Evolutionary conservation across 345 rosid genomes (phyloP), one percentile per base, ranked within the genome.

Genomic region (Lepidium africanum): DNA sequence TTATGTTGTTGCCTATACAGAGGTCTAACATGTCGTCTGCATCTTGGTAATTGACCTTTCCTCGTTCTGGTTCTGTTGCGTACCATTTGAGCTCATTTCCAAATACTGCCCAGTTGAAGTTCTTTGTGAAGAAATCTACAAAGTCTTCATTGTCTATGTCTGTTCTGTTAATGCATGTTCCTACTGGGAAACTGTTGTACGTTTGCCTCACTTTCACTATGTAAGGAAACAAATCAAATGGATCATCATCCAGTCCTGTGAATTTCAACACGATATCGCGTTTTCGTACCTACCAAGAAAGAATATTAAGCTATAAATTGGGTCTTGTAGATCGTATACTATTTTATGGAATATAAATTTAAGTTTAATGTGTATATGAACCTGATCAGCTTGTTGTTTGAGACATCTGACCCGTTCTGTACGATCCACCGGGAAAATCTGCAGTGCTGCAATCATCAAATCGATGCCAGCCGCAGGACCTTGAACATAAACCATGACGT

Each of bases 11-110:
- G 7, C 73, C 81, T 41, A 64, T 73, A 64, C 98, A 90, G 10
- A 90, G 67, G 15, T 78, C 91, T 47, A 90, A 65, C 85, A 92
- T 86, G 71, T 92, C 96, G 64, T 90, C 96, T 5, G 96, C 90
- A 52, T 92, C 97, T 70, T 77, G 87, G 76, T 87, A 90, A 73
- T 85, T 88, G 52, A 90, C 52, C 51, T 82, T 86, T 3, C 93
- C 98, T 37, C 81, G 85, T 74, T 80, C 85, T 13, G 96, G 32
- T 67, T 92, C 98, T n/a, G 92, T 92, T 87, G 89, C 82, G 66
- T 80, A 86, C 98, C 98, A 92, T 62, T 90, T 92, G 30, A 92
- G 71, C 77, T 92, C 98, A 69, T 92, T 92, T 65, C 89, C 98
- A 16, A 92, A 90, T 72, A 88, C 94, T 12, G 84, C 90, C 98